Evolutionary conservation across 495 filamentous ascomycete genomes (phyloP).

Genomic region (Aspergillus indologenus): DNA sequence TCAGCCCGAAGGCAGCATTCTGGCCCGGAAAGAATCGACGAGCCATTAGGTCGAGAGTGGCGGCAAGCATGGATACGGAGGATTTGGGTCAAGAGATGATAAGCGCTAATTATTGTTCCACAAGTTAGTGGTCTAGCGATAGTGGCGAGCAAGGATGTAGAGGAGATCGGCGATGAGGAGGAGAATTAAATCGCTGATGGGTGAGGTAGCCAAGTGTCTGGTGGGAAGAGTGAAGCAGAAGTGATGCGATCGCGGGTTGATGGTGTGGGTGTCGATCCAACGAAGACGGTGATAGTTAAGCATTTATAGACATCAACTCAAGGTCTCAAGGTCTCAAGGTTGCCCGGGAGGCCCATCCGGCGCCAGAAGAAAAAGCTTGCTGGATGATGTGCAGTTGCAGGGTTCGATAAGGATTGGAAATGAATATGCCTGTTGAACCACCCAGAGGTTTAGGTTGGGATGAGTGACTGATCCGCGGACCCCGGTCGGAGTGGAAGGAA

Average conservation of each 20-base stretch:
- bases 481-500: background rate
- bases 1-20: conserved; percentile 34
- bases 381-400: background rate
- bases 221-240: background rate
- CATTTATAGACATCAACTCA: background rate
- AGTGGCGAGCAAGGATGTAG: background rate
- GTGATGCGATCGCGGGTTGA: background rate
- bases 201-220: background rate
- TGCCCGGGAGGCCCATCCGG: background rate
- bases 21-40: conserved; percentile 32
- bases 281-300: background rate
- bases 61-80: conserved; percentile 3
- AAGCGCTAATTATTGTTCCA: background rate
- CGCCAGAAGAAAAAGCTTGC: background rate
- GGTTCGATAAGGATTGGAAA: background rate
- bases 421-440: background rate
- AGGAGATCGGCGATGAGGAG: background rate
- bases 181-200: background rate
- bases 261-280: background rate
- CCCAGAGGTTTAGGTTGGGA: background rate
- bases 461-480: no score
- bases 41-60: conserved; percentile 30
- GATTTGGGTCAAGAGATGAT: background rate
- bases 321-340: no score
- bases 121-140: background rate